phyloP scores from a whole-genome alignment of 2,329 filamentous ascomycete genomes.

The Fusarium dlaminii region DNA sequence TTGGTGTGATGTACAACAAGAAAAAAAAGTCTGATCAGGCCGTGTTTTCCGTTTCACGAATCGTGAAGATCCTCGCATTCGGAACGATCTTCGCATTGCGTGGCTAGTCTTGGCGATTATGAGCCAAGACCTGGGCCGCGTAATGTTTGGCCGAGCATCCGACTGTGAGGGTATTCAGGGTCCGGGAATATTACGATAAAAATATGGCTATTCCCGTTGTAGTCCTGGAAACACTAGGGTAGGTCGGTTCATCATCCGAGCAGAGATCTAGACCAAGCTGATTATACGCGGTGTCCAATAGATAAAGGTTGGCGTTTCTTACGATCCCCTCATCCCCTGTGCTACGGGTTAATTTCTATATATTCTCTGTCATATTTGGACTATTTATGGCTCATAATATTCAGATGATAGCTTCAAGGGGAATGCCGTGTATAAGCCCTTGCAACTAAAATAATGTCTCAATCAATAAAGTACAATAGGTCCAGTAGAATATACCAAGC shows the following conservation, averaged over 20 bases:
- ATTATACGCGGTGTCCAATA: not conserved
- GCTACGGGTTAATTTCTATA: not conserved
- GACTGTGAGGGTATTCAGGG: not conserved
- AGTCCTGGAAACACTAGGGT: not conserved
- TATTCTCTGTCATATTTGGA: not conserved
- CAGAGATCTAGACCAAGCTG: not conserved
- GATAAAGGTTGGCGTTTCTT: not conserved
- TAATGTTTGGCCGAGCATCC: conserved; percentile 23
- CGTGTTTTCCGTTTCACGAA: not conserved
- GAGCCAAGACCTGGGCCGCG: conserved; percentile 25
- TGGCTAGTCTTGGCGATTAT: conserved; percentile 16
- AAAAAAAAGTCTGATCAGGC: not conserved
- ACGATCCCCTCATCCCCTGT: not conserved
- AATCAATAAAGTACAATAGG: not conserved
- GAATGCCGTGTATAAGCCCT: too few relatives aligned
- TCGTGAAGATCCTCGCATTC: not conserved
- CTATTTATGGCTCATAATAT: not conserved
- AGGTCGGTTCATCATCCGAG: not conserved
- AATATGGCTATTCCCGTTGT: not conserved
- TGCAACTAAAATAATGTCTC: too few relatives aligned
- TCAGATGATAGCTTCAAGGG: not conserved
- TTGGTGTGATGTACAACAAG: not conserved
- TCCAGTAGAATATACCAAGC: not conserved
- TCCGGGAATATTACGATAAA: not conserved
- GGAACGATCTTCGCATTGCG: conserved; percentile 7